Percentiles rank a stretch among this genome's conserved stretches.
phyloP scores from a whole-genome alignment of 176 grass and related monocot genomes.

The Triticum dicoccoides region DNA sequence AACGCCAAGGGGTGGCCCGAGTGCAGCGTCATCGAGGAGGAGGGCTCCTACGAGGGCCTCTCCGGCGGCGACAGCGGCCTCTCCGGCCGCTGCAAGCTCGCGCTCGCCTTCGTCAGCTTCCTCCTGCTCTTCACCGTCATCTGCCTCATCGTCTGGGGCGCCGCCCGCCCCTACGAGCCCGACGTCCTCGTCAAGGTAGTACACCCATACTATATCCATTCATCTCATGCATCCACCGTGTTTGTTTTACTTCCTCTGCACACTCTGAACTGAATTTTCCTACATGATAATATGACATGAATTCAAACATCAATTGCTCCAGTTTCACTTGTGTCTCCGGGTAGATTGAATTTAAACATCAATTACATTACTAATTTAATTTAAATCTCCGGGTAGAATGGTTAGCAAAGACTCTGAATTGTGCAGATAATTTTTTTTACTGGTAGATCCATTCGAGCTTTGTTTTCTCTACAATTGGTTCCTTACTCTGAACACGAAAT shows the following conservation, averaged over 20 bases:
- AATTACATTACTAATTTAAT: too few species aligned
- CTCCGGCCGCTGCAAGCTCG: conserved; percentile 64
- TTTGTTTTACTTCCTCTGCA: neutral
- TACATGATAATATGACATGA: neutral
- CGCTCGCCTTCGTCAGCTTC: conserved; percentile 55
- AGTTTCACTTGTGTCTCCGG: neutral
- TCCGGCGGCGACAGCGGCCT: conserved; percentile 57
- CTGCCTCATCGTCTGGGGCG: conserved; percentile 94
- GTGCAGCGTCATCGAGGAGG: conserved; percentile 94
- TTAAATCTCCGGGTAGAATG: too few species aligned
- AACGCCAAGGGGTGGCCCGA: conserved; percentile 97
- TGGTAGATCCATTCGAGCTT: neutral
- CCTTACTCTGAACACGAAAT: neutral
- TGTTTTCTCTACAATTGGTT: neutral
- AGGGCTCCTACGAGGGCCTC: conserved; percentile 75
- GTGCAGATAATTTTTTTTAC: neutral
- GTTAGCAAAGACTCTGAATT: neutral
- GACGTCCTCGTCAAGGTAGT: conserved; percentile 77
- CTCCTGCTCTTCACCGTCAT: conserved; percentile 74
- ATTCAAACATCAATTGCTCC: neutral
- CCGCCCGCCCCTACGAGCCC: conserved; percentile 74
- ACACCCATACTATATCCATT: neutral
- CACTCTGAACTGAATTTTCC: neutral
- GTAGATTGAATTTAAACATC: neutral
- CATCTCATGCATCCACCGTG: neutral